phyloP scores from a whole-genome alignment of 2,329 filamentous ascomycete genomes.

The Alternaria sp. region DNA sequence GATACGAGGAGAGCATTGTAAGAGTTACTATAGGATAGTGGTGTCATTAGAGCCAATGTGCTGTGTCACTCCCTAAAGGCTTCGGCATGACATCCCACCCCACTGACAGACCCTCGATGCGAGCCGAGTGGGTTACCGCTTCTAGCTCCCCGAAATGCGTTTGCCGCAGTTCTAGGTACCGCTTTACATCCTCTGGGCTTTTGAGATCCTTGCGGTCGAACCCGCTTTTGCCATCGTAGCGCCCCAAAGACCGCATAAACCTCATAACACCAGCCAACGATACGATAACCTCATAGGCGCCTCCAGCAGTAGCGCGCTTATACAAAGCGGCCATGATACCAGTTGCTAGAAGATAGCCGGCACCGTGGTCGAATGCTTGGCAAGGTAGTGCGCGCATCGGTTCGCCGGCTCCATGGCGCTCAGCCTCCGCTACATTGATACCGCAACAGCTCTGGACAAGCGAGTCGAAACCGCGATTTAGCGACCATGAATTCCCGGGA shows the following conservation, averaged over 20 bases:
- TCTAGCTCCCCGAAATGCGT: conserved; percentile 57
- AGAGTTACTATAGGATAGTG: background rate
- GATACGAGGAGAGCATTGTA: background rate
- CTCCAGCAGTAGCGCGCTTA: conserved; percentile 53
- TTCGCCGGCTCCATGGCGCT: conserved; percentile 51
- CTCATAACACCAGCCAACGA: conserved; percentile 64
- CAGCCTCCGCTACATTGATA: conserved; percentile 63
- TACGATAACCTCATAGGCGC: conserved; percentile 61
- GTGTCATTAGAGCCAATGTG: conserved; percentile 45
- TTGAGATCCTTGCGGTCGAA: conserved; percentile 51
- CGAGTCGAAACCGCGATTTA: conserved; percentile 62
- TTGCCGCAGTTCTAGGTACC: conserved; percentile 54
- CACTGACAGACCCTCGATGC: conserved; percentile 53
- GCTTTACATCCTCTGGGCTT: conserved; percentile 35
- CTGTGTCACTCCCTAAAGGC: conserved; percentile 55
- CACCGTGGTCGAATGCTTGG: conserved; percentile 64
- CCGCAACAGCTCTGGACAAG: conserved; percentile 63
- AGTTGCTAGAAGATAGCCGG: conserved; percentile 62
- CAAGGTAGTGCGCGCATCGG: conserved; percentile 56
- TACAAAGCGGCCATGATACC: conserved; percentile 62
- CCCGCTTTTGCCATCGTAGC: conserved; percentile 53
- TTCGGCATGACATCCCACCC: conserved; percentile 62
- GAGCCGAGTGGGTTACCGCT: conserved; percentile 58
- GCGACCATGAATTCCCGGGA: conserved; percentile 54
- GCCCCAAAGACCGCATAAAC: conserved; percentile 63